These are phyloP conservation scores for Fraxinus dipetala DNA, from an alignment of 305 asterid genomes.

Conservation along the genomic window DNA sequence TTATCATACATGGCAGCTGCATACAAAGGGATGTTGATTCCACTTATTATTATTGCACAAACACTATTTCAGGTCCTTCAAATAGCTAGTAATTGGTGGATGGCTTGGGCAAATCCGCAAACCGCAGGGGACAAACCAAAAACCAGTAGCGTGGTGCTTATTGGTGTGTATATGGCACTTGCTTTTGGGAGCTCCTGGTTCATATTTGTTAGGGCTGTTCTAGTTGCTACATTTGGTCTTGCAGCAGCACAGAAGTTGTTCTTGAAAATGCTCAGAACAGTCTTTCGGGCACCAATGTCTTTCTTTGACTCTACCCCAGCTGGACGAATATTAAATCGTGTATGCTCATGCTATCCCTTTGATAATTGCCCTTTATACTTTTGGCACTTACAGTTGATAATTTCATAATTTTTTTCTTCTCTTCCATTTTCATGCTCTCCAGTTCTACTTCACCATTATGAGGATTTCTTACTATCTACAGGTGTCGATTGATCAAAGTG, in stretches of 20 bases:
- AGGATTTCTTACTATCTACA: slow-evolving; percentile 40
- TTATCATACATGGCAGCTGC: slow-evolving; percentile 93
- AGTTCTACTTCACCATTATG: slow-evolving; percentile 19
- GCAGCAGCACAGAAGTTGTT: slow-evolving; percentile 95
- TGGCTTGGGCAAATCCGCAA: slow-evolving; percentile 99
- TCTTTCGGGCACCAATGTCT: slow-evolving; percentile 95
- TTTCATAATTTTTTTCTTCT: slow-evolving; percentile 2
- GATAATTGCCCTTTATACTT: not conserved
- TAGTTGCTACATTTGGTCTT: slow-evolving; percentile 96
- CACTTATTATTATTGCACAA: slow-evolving; percentile 85
- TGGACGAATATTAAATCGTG: slow-evolving; percentile 95
- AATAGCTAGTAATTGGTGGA: slow-evolving; percentile 99
- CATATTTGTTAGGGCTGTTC: slow-evolving; percentile 85
- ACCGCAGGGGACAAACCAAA: slow-evolving; percentile 68
- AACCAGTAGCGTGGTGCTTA: slow-evolving; percentile 73
- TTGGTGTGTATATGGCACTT: slow-evolving; percentile 88
- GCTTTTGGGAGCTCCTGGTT: slow-evolving; percentile 97
- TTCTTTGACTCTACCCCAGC: slow-evolving; percentile 99
- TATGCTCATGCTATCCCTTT: slow-evolving; percentile 39
- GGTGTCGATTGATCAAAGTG: slow-evolving; percentile 99
- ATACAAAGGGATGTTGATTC: slow-evolving; percentile 83
- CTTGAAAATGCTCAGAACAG: slow-evolving; percentile 70
- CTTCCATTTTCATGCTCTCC: not conserved
- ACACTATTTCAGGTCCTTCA: slow-evolving; percentile 90
- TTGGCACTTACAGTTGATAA: slow-evolving; percentile 5